These are phyloP conservation scores for Haplosporangium sp. DNA, from an alignment of 371 early-diverging fungal species.

Conservation along the genomic window DNA sequence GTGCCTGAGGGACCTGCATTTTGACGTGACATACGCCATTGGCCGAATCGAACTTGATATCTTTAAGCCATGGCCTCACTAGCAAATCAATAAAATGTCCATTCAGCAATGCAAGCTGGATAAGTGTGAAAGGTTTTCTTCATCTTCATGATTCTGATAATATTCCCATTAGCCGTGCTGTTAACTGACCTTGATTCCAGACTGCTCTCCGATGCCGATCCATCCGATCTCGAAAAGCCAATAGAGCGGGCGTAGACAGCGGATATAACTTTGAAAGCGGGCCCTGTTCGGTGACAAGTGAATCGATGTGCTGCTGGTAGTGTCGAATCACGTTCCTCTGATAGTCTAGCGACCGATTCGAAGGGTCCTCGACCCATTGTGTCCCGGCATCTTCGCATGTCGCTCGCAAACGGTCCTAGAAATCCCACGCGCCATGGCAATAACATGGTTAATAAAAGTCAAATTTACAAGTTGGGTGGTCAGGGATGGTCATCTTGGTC, in stretches of 20 bases:
- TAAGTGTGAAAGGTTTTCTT: neutral
- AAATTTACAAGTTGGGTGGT: neutral
- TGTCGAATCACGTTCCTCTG: conserved; percentile 48
- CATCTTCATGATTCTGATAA: neutral
- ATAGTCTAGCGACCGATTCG: conserved; percentile 56
- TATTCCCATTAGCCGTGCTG: neutral
- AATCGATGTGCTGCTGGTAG: conserved; percentile 31
- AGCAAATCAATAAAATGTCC: neutral
- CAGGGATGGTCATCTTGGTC: neutral
- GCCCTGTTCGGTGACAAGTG: neutral
- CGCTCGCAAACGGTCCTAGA: conserved; percentile 39
- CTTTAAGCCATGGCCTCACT: conserved; percentile 29
- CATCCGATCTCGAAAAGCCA: conserved; percentile 38
- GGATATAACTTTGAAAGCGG: neutral
- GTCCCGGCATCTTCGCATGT: conserved; percentile 54
- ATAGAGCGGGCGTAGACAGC: conserved; percentile 14
- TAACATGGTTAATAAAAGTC: neutral
- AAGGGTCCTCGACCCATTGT: conserved; percentile 63
- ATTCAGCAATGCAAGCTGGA: neutral
- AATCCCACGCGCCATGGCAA: neutral
- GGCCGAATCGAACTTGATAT: conserved; percentile 20
- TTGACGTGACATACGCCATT: conserved; percentile 33
- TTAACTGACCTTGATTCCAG: conserved; percentile 34
- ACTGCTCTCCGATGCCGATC: conserved; percentile 28
- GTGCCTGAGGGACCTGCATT: neutral